phyloP scores from a whole-genome alignment of 805 yeast genomes.

The Saccharomycopsis fodiens region DNA sequence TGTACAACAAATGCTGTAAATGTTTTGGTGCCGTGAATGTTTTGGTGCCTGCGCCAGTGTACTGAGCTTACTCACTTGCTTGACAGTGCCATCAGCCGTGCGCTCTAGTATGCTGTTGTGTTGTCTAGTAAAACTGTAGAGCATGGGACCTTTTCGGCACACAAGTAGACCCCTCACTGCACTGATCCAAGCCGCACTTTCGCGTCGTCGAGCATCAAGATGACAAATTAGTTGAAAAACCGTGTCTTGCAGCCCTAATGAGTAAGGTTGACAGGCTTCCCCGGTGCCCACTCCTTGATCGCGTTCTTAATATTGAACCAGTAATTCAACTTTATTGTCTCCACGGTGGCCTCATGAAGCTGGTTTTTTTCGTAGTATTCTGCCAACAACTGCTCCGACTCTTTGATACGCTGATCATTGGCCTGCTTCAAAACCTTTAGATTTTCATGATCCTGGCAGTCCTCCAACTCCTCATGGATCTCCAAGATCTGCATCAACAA shows the following conservation, averaged over 20 bases:
- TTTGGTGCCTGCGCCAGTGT: too few species aligned
- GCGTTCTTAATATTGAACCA: conserved; percentile 75
- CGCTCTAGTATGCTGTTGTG: too few species aligned
- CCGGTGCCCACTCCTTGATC: conserved; percentile 71
- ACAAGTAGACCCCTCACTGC: not conserved
- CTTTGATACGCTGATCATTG: conserved; percentile 49
- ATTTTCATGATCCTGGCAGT: conserved; percentile 52
- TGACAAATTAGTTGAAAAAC: too few species aligned
- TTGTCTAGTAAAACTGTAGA: too few species aligned
- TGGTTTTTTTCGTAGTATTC: conserved; percentile 39
- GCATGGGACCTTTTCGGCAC: not conserved
- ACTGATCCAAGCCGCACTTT: not conserved
- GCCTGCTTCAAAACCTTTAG: conserved; percentile 42
- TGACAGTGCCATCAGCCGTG: too few species aligned
- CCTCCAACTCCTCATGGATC: conserved; percentile 75
- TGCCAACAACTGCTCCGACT: conserved; percentile 38
- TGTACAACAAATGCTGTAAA: too few species aligned
- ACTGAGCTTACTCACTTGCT: too few species aligned
- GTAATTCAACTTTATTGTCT: conserved; percentile 69
- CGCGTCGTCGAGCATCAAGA: too few species aligned
- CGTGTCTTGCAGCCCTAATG: conserved; percentile 37
- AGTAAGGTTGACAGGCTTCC: conserved; percentile 56
- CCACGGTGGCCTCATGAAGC: conserved; percentile 52
- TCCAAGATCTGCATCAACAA: conserved; percentile 73
- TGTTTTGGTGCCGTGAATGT: too few species aligned